phyloP scores from a whole-genome alignment of 2,329 filamentous ascomycete species.

The Microdochium nivale region DNA sequence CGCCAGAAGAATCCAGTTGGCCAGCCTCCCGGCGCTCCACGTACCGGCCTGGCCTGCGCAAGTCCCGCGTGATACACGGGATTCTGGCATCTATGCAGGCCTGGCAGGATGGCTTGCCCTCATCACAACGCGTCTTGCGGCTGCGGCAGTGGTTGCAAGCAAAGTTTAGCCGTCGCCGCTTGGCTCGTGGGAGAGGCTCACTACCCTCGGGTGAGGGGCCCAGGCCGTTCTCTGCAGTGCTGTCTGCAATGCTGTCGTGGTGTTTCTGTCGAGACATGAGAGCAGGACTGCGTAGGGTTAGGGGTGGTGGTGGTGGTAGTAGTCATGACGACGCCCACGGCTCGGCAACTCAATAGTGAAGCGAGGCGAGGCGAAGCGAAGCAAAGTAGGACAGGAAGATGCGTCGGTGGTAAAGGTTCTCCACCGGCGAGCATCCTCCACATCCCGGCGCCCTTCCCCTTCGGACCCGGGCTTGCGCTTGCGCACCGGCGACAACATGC shows the following conservation, averaged over 20 bases:
- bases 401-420: no score
- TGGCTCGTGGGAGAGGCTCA: slow-evolving; percentile 1
- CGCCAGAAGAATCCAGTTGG: no score
- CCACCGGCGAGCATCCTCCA: no score
- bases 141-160: slow-evolving; percentile 7
- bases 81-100: slow-evolving; percentile 4
- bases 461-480: slow-evolving; percentile 8
- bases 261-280: slow-evolving; percentile 14
- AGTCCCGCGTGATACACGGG: slow-evolving; percentile 4
- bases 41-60: slow-evolving; percentile 3
- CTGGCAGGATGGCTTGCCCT: slow-evolving; percentile 5
- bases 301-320: slow-evolving; percentile 9
- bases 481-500: slow-evolving; percentile 15
- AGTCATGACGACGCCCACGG: no score
- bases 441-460: slow-evolving; percentile 4
- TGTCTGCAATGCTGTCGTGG: slow-evolving; percentile 18
- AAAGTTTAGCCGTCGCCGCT: slow-evolving; percentile 4
- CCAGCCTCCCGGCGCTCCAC: slow-evolving; percentile 1
- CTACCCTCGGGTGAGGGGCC: slow-evolving; percentile 21
- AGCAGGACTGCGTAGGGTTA: slow-evolving; percentile 17
- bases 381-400: no score
- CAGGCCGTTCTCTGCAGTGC: no score
- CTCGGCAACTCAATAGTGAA: no score
- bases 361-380: no score
- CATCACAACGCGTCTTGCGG: slow-evolving; percentile 5